Evolutionary conservation across 2,329 filamentous ascomycete species (phyloP), one percentile per base, ranked within the genome.

Genomic region (Ophiostoma perfectum): DNA sequence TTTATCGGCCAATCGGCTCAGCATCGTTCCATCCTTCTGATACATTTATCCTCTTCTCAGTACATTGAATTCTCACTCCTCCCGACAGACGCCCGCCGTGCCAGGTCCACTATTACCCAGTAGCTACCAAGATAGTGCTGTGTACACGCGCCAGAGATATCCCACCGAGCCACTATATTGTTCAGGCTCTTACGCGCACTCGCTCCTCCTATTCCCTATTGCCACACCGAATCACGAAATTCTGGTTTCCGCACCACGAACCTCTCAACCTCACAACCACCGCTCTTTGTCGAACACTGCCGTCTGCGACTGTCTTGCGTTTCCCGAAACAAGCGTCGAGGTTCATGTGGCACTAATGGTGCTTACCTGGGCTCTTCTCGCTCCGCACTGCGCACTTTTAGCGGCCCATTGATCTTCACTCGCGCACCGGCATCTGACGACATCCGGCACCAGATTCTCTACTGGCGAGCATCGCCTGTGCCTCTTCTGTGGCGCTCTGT

Each of bases 341-440:
- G 9, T 60, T 38, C 11, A 60, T 66, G 67, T 44, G 67, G 67
- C 67, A 14, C 67, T 38, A 44, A 52, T 63, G 64, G 67, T 66
- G 64, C 52, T 66, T 65, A 66, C 27, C 36, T 52, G 52, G 49
- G 63, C 63, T 39, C 16, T 64, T 44, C 9, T 65, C 36, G 63
- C 38, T 42, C 62, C 11, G 39, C 60, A 58, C 62, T 44, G 60
- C 60, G 42, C 60, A 47, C 66, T 47, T 49, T 49, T 64, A 44
- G 66, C 44, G 58, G 58, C 58, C 41, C 58, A 63, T 45, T 58
- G 52, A 36, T 38, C 11, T 36, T 38, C 11, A 18, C 11, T 38
- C 38, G 49, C 49, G 49, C 49, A 55, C 49, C 49, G 27, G 38
- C 55, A 60, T 38, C 27, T 36, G 55, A 60, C 55, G 55, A 60